phyloP scores from a whole-genome alignment of 2,329 filamentous ascomycete genomes.

The Hymenoscyphus infarciens region DNA sequence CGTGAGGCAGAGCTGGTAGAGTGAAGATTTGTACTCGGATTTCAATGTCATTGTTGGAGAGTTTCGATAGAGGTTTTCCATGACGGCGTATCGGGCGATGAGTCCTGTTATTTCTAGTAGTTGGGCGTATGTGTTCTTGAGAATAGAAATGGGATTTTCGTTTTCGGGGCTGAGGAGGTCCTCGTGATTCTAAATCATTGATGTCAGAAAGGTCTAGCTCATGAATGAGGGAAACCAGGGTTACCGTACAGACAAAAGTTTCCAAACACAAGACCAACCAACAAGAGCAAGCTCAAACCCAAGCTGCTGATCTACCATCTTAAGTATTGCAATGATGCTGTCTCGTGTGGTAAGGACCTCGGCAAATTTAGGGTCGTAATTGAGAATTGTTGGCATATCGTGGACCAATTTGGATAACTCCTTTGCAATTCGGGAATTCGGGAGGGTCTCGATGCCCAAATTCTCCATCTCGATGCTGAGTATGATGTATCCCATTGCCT shows the following conservation, averaged over 20 bases:
- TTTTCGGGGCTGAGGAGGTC: not conserved
- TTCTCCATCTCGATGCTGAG: not conserved
- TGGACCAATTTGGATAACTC: not conserved
- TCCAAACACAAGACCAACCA: slow-evolving; percentile 19
- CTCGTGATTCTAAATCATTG: not conserved
- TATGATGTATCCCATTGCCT: not conserved
- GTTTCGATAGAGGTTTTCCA: slow-evolving; percentile 23
- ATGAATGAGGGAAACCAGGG: not conserved
- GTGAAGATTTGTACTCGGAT: not conserved
- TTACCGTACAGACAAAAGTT: not conserved
- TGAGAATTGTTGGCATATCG: slow-evolving; percentile 8
- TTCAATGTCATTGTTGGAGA: not conserved
- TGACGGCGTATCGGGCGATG: slow-evolving; percentile 26
- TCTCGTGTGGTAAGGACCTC: slow-evolving; percentile 1
- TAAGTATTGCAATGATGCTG: slow-evolving; percentile 17
- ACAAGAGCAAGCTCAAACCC: slow-evolving; percentile 18
- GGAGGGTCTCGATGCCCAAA: not conserved
- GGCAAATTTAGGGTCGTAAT: not conserved
- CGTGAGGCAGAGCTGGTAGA: not conserved
- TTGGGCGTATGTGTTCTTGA: slow-evolving; percentile 8
- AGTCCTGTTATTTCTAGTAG: slow-evolving; percentile 18
- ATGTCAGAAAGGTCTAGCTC: not conserved
- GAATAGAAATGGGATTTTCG: not conserved
- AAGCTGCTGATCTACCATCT: slow-evolving; percentile 19
- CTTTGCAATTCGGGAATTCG: slow-evolving; percentile 5